A percentile compares a stretch with the other conserved stretches of the same genome.
Conservation (phyloP, 1,284 basidiomycete genomes). For the Xerocomus minutiporus region DNA sequence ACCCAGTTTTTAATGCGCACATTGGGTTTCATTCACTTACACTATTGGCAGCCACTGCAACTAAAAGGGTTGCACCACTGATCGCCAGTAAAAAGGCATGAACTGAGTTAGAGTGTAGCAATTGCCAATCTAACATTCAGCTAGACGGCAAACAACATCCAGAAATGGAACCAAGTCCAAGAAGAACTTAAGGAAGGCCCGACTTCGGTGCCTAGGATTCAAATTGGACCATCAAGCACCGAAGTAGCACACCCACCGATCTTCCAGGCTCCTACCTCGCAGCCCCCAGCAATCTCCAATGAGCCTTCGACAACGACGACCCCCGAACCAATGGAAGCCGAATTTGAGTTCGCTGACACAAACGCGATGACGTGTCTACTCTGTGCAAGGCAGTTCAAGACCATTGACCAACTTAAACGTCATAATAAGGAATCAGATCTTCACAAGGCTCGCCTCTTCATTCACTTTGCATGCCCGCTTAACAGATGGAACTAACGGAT, state of each 20-base stretch:
- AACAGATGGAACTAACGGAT: constrained; percentile 30
- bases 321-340: constrained; percentile 43
- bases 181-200: constrained; percentile 63
- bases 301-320: constrained; percentile 28
- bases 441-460: constrained; percentile 71
- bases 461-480: constrained; percentile 33
- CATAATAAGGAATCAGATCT: constrained; percentile 89
- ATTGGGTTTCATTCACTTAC: constrained; percentile 27
- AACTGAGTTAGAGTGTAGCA: constrained; percentile 7
- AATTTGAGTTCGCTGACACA: constrained; percentile 76
- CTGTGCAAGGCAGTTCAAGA: constrained; percentile 89
- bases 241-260: constrained; percentile 6
- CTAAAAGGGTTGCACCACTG: constrained; percentile 76
- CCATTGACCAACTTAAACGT: constrained; percentile 73
- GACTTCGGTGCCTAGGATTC: constrained; percentile 24
- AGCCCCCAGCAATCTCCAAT: constrained; percentile 23
- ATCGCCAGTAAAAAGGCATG: constrained; percentile 86
- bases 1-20: constrained; percentile 17
- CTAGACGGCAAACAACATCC: constrained; percentile 84
- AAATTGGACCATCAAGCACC: constrained; percentile 7
- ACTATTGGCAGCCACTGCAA: constrained; percentile 43
- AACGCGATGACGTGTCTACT: constrained; percentile 76
- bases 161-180: constrained; percentile 93
- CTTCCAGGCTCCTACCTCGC: constrained; percentile 8
- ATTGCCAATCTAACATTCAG: background rate